Base-by-base conservation (phyloP, 1,139 yeast species). In the Candida glucosophila region DNA sequence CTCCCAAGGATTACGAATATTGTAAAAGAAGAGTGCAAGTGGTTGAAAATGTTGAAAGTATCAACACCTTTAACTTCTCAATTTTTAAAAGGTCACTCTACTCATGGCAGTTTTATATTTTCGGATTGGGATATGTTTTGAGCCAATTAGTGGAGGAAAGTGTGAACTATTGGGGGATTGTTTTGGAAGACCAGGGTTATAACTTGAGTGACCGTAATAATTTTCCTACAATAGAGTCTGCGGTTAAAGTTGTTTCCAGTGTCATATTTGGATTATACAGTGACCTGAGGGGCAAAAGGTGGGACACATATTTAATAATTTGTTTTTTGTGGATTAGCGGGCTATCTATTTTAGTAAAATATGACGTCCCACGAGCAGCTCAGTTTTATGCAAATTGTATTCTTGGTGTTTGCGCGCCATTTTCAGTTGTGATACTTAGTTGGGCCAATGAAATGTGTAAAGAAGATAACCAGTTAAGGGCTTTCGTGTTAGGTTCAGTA, bases 381-480 rank as follows among this genome's bases (percentile, higher is more conserved):
- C 8, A 7, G 7, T n/a, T 9, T 7, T 6, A n/a, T 15, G 10
- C 22, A n/a, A 15, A n/a, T 13, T 14, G 10, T 7, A 7, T 22
- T n/a, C 7, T 14, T 5, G 24, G 24, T 14, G 10, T 22, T 14
- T 6, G 11, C 14, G 10, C 8, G 6, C 22, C 8, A 6, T 11
- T 17, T 6, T 8, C 12, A 8, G 7, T 77, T 0, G 58, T 66
- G 0, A 71, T 68, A 43, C 73, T 72, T 35, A 66, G 77, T 0
- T 73, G 78, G 78, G 77, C 77, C 1, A 73, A 71, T 35, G 52
- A 67, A 20, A 68, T 71, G 1, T 68, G 75, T 35, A 55, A 60
- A 17, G 53, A 63, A 34, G 77, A 73, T 42, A 42, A 69, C 22
- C 73, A 71, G 44, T 74, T 69, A 39, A 55, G 78, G 35, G 76